Percentiles rank a stretch among this genome's conserved stretches.
These are phyloP conservation scores for Porphyrellus cyaneotinctus DNA, from an alignment of 768 basidiomycete species.

Conservation along the genomic window DNA sequence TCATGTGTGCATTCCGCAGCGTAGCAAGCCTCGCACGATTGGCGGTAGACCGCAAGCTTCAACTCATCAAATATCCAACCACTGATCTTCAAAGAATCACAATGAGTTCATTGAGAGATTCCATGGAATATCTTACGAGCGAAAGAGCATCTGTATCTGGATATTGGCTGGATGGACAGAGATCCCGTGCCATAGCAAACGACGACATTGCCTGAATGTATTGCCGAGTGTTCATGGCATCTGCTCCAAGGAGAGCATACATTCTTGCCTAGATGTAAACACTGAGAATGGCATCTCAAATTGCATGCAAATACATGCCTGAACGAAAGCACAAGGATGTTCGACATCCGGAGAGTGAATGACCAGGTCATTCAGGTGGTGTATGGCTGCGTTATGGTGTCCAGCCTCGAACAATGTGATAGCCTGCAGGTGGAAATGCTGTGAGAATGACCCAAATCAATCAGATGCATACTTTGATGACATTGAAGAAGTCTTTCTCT, in stretches of 20 bases:
- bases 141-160: constrained; percentile 12
- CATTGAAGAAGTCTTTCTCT: constrained; percentile 6
- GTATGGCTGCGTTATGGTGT: background rate
- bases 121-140: constrained; percentile 5
- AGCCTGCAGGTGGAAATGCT: background rate
- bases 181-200: constrained; percentile 3
- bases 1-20: background rate
- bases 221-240: constrained; percentile 1
- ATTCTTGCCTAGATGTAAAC: constrained; percentile 13
- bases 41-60: constrained; percentile 3
- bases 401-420: constrained; percentile 10
- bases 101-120: background rate
- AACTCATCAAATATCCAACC: constrained; percentile 18
- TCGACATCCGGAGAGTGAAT: background rate
- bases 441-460: background rate
- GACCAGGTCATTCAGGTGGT: background rate
- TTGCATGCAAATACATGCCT: constrained; percentile 2
- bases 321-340: constrained; percentile 8
- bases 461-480: constrained; percentile 12
- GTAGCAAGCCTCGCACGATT: constrained; percentile 10
- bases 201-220: background rate
- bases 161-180: constrained; percentile 9
- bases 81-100: constrained; percentile 1
- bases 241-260: constrained; percentile 8
- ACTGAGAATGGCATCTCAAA: background rate